These are phyloP conservation scores for Lachnellula cervina DNA, from an alignment of 2,329 filamentous ascomycete species.

Conservation along the genomic window DNA sequence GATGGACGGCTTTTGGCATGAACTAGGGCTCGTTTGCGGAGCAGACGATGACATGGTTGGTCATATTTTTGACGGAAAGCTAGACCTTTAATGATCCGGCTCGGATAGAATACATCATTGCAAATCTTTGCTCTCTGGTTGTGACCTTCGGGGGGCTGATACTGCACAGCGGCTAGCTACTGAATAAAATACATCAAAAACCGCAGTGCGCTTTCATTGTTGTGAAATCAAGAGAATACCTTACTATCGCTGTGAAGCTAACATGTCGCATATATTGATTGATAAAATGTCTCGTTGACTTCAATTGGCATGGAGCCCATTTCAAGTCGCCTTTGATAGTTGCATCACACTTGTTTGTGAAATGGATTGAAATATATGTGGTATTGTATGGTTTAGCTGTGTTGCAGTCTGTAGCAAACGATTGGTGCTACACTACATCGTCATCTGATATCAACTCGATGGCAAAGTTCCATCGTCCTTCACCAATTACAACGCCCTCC, in stretches of 20 bases:
- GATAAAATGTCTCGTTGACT: too few species aligned
- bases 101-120: slow-evolving; percentile 13
- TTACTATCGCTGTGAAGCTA: neutral
- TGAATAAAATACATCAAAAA: slow-evolving; percentile 23
- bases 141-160: slow-evolving; percentile 5
- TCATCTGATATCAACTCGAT: too few species aligned
- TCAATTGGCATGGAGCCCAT: too few species aligned
- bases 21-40: slow-evolving; percentile 11
- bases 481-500: too few species aligned
- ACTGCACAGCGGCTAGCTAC: slow-evolving; percentile 12
- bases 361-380: too few species aligned
- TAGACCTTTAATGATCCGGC: slow-evolving; percentile 12
- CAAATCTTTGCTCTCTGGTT: slow-evolving; percentile 19
- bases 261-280: neutral
- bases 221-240: neutral
- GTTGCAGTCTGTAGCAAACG: too few species aligned
- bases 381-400: too few species aligned
- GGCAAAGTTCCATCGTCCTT: too few species aligned
- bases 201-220: neutral
- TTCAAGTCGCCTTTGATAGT: too few species aligned
- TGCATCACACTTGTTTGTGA: too few species aligned
- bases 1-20: slow-evolving; percentile 14
- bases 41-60: slow-evolving; percentile 4
- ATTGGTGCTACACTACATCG: too few species aligned
- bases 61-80: slow-evolving; percentile 10